phyloP scores from a whole-genome alignment of 2,329 filamentous ascomycete species.

The Aspergillus intermedius region DNA sequence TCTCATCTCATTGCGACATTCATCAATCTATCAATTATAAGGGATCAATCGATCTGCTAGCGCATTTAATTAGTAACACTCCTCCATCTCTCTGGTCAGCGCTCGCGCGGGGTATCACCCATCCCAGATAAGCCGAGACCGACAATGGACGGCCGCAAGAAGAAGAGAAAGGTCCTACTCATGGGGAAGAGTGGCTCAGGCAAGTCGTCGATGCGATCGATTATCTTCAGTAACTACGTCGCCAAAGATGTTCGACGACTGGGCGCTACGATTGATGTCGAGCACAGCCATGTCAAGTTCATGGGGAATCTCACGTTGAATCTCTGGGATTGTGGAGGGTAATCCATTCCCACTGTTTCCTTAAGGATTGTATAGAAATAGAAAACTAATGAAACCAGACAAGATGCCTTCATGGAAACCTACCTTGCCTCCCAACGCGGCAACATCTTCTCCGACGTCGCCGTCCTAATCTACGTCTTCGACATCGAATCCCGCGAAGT shows the following conservation, averaged over 20 bases:
- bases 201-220: slow-evolving; percentile 96
- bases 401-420: slow-evolving; percentile 98
- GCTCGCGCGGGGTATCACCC: not conserved
- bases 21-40: no score
- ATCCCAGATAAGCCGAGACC: not conserved
- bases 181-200: slow-evolving; percentile 97
- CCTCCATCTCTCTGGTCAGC: no score
- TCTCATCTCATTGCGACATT: not conserved
- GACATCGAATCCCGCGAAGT: slow-evolving; percentile 96
- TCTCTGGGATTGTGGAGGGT: slow-evolving; percentile 96
- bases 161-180: slow-evolving; percentile 80
- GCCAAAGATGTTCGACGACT: slow-evolving; percentile 88
- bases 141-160: slow-evolving; percentile 45
- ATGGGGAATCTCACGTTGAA: slow-evolving; percentile 96
- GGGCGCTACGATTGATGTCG: slow-evolving; percentile 95
- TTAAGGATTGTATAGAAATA: no score
- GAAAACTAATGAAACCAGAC: slow-evolving; percentile 43
- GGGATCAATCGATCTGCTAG: no score
- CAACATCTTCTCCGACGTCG: slow-evolving; percentile 94
- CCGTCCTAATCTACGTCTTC: slow-evolving; percentile 97
- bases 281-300: slow-evolving; percentile 97
- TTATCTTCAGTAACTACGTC: slow-evolving; percentile 99
- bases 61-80: no score
- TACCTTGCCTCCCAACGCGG: slow-evolving; percentile 92
- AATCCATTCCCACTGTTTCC: slow-evolving; percentile 21